Percentiles rank a stretch among this genome's conserved stretches.
phyloP scores from a whole-genome alignment of 2,329 filamentous ascomycete species.

The Aspergillus thermomutatus region DNA sequence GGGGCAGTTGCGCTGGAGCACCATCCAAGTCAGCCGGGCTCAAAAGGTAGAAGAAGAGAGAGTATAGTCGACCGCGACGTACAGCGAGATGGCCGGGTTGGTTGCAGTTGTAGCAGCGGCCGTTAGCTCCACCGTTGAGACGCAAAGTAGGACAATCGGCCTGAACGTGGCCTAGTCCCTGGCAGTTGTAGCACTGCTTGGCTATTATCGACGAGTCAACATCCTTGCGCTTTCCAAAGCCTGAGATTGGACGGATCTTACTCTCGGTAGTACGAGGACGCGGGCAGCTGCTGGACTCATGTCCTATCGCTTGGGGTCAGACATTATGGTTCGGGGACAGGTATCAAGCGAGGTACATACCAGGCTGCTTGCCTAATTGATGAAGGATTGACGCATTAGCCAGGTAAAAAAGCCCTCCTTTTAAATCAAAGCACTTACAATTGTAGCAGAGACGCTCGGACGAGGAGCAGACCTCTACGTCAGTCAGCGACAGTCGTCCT shows the following conservation, averaged over 20 bases:
- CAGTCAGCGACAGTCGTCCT: slow-evolving; percentile 52
- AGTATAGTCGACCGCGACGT: slow-evolving; percentile 39
- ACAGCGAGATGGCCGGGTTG: slow-evolving; percentile 89
- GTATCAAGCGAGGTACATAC: slow-evolving; percentile 30
- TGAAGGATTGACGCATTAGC: slow-evolving; percentile 17
- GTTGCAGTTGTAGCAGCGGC: slow-evolving; percentile 95
- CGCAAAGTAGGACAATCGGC: slow-evolving; percentile 97
- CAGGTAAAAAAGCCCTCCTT: slow-evolving; percentile 9
- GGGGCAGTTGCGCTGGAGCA: slow-evolving; percentile 70
- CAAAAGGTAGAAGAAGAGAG: neutral
- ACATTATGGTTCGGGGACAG: slow-evolving; percentile 13
- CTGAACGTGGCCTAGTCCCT: slow-evolving; percentile 96
- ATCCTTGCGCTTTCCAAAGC: slow-evolving; percentile 4
- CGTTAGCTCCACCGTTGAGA: slow-evolving; percentile 73
- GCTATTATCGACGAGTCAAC: slow-evolving; percentile 47
- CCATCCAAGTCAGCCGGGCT: neutral
- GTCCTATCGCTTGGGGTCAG: slow-evolving; percentile 52
- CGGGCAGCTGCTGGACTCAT: slow-evolving; percentile 97
- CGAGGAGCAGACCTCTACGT: slow-evolving; percentile 89
- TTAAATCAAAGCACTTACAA: slow-evolving; percentile 59
- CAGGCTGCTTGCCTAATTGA: slow-evolving; percentile 44
- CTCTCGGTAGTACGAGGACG: slow-evolving; percentile 92
- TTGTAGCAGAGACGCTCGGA: slow-evolving; percentile 99
- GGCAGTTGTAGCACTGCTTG: slow-evolving; percentile 99
- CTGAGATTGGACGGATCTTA: slow-evolving; percentile 41